Evolutionary conservation across 345 rosid genomes (phyloP).

Genomic region (Eucalyptus cloeziana): DNA sequence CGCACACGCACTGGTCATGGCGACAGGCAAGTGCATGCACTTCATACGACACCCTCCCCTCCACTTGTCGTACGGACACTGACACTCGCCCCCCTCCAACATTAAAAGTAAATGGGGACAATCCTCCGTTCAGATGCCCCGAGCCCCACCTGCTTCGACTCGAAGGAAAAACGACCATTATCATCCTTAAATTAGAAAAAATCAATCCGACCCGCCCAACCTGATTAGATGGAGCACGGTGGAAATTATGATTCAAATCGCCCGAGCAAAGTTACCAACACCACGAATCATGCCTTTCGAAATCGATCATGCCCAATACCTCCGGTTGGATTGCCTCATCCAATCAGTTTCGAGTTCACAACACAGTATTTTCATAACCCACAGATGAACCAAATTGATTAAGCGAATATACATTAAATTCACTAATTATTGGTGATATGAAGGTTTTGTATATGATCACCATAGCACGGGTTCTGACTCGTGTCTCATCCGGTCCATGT

Average conservation of each 20-base stretch:
- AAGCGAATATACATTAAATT: too few relatives aligned
- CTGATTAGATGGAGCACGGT: neutral
- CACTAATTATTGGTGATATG: too few relatives aligned
- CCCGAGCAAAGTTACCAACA: neutral
- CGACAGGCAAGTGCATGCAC: too few relatives aligned
- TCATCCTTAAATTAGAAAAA: neutral
- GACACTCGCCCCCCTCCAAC: neutral
- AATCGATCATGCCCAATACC: too few relatives aligned
- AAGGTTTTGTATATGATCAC: too few relatives aligned
- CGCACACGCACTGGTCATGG: too few relatives aligned
- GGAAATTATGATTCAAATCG: too few relatives aligned
- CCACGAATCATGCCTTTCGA: too few relatives aligned
- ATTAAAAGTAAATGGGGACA: neutral
- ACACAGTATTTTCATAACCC: accelerated
- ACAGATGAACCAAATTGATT: accelerated
- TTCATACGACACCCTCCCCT: too few relatives aligned
- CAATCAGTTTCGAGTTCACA: too few relatives aligned
- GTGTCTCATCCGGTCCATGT: accelerated
- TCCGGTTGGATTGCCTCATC: too few relatives aligned
- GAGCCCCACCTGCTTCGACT: neutral
- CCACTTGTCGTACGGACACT: neutral
- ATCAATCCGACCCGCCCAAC: neutral
- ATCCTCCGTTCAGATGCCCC: neutral
- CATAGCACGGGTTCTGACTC: accelerated
- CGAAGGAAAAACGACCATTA: neutral